Conservation (phyloP, 2,329 filamentous ascomycete genomes). For the Thelonectria olida region DNA sequence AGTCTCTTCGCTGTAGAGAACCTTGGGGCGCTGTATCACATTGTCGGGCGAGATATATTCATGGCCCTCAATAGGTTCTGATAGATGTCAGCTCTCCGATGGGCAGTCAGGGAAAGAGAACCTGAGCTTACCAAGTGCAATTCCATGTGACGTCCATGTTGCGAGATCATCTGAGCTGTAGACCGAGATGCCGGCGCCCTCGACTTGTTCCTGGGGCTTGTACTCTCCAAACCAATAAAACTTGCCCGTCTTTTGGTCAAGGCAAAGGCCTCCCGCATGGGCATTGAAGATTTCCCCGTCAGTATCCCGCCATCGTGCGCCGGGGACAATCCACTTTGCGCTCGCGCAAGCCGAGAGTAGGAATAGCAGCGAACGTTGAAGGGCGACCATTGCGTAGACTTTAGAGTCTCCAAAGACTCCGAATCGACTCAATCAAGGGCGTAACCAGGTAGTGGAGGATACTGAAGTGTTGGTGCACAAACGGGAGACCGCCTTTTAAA, state of each 20-base stretch:
- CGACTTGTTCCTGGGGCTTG: slow-evolving; percentile 65
- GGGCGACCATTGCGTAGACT: slow-evolving; percentile 8
- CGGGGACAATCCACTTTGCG: slow-evolving; percentile 66
- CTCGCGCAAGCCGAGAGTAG: slow-evolving; percentile 27
- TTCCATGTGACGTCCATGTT: slow-evolving; percentile 66
- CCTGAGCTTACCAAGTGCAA: slow-evolving; percentile 58
- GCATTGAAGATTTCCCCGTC: slow-evolving; percentile 69
- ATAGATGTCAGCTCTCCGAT: background rate
- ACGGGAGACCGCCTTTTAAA: background rate
- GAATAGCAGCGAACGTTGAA: slow-evolving; percentile 8
- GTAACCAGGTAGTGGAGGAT: background rate
- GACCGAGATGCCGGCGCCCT: slow-evolving; percentile 68
- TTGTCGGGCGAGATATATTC: slow-evolving; percentile 62
- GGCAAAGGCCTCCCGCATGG: slow-evolving; percentile 65
- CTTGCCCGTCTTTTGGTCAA: slow-evolving; percentile 60
- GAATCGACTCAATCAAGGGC: background rate
- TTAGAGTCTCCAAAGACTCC: too few relatives aligned
- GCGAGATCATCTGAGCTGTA: slow-evolving; percentile 69
- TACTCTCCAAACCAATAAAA: slow-evolving; percentile 72
- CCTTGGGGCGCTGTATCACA: slow-evolving; percentile 71
- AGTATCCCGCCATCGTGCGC: slow-evolving; percentile 68
- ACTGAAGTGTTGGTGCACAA: background rate
- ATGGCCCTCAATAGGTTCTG: slow-evolving; percentile 62
- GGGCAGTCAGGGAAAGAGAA: fast-evolving
- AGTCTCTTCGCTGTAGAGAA: slow-evolving; percentile 64